A percentile compares a stretch with the other conserved stretches of the same genome.
Evolutionary conservation across 2,329 filamentous ascomycete species (phyloP).

Genomic region (Ramichloridium luteum): DNA sequence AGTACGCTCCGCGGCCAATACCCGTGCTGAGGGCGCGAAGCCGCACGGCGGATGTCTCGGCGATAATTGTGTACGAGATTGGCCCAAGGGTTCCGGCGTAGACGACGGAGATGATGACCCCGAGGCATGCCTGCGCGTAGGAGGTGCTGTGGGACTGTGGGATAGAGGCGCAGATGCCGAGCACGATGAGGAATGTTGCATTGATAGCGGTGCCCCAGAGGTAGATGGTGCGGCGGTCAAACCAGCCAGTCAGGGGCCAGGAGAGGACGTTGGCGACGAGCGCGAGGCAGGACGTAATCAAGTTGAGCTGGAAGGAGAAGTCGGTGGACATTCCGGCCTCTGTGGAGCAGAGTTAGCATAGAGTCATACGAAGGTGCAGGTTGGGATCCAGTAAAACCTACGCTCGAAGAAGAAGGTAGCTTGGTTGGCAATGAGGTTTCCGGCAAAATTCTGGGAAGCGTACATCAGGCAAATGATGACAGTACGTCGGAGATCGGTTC

Average conservation of each 20-base stretch:
- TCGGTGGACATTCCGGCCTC: conserved; percentile 25
- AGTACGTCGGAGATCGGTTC: conserved; percentile 35
- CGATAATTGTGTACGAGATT: conserved; percentile 18
- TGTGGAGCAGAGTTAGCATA: conserved; percentile 17
- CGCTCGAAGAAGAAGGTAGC: conserved; percentile 33
- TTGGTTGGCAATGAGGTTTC: conserved; percentile 48
- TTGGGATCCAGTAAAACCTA: conserved; percentile 23
- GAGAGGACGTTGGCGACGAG: conserved; percentile 14
- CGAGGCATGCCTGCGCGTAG: conserved; percentile 35
- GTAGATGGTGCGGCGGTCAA: conserved; percentile 30
- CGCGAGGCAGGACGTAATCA: conserved; percentile 17
- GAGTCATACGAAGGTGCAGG: not conserved
- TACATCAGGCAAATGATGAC: conserved; percentile 30
- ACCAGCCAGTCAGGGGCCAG: conserved; percentile 22
- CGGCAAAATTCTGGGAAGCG: conserved; percentile 44
- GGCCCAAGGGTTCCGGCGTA: conserved; percentile 17
- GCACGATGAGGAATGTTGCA: conserved; percentile 21
- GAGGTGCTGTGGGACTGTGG: conserved; percentile 9
- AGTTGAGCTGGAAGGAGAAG: conserved; percentile 27
- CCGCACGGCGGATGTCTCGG: conserved; percentile 19
- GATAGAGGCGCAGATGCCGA: conserved; percentile 14
- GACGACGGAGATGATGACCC: conserved; percentile 36
- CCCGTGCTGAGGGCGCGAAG: conserved; percentile 17
- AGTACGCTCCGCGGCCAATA: conserved; percentile 18
- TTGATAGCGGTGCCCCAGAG: conserved; percentile 22